Evolutionary conservation across 2,329 filamentous ascomycete genomes (phyloP), one percentile per base, ranked within the genome.

Genomic region (Talaromyces sp.): DNA sequence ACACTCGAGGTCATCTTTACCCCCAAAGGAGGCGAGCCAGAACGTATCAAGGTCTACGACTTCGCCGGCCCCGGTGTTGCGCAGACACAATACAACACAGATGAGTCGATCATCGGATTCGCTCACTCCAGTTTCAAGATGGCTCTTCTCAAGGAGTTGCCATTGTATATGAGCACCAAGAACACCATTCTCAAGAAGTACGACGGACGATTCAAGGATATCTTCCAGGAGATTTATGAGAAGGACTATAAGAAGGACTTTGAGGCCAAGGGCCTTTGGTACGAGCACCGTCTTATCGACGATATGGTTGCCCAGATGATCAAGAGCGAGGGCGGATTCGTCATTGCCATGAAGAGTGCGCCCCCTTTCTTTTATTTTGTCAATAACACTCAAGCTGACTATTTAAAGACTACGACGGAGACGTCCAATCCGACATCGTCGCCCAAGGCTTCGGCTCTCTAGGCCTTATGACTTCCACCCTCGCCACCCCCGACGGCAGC

Each of bases 231-330:
- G 76, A 88, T 98, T 74, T 99, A 94, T 82, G 92, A 98, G 69
- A 86, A 85, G 66, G 83, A 89, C 73, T 99, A 98, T 85, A 90
- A 91, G 85, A 85, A 87, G 78, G 86, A 92, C 52, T 98, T 98
- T 73, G 93, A 97, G 78, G 89, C 89, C 75, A 92, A 93, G 85
- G 87, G 87, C 68, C 96, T 98, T 82, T 98, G 95, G 95, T 98
- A 99, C 78, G 95, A 99, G 88, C 95, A 99, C 84, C 91, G 95
- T 75, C 85, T 99, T 72, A 98, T 99, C 76, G 95, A 99, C 82
- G 95, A 99, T 82, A 98, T 99, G 95, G 95, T 99, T 69, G 95
- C 95, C 59, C 95, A 99, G 86, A 99, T 99, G 95, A 91, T 99
- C 85, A 99, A 99, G 91, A 95, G 91, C 82, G 88, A 90, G 74